A percentile compares a stretch with the other conserved stretches of the same genome.
Conservation (phyloP, 257 asterid species). For the Solanum pennellii region DNA sequence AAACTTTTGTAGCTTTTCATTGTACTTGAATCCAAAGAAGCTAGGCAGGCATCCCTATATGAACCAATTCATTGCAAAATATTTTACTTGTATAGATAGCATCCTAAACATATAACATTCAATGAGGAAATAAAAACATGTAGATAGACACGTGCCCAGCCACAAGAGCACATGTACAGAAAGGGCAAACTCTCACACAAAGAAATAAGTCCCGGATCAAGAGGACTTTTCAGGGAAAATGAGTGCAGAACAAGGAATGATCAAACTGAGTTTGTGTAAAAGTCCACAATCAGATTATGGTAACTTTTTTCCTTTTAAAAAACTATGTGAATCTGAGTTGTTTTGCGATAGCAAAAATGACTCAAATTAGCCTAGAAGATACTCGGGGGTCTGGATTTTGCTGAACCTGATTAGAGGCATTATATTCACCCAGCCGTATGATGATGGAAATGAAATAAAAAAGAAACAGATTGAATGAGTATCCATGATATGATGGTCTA, state of each 20-base stretch:
- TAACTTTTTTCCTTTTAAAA: neutral
- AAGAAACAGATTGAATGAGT: neutral
- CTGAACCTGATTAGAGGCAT: neutral
- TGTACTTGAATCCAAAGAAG: neutral
- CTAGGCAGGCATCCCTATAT: neutral
- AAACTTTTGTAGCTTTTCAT: neutral
- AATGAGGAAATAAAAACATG: neutral
- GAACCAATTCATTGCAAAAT: neutral
- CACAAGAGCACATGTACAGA: neutral
- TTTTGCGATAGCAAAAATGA: neutral
- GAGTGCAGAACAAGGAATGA: neutral
- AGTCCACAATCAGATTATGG: neutral
- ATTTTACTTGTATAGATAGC: neutral
- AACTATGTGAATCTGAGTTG: neutral
- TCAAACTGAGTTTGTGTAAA: neutral
- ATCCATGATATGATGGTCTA: neutral
- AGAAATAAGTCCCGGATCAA: neutral
- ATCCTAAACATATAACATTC: neutral
- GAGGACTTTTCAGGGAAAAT: neutral
- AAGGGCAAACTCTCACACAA: neutral
- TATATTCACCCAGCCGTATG: neutral
- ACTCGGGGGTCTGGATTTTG: neutral
- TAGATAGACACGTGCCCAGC: neutral
- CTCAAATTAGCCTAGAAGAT: neutral
- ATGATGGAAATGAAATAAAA: neutral